phyloP scores from a whole-genome alignment of 306 rosid genomes.

The Castanopsis chinensis region DNA sequence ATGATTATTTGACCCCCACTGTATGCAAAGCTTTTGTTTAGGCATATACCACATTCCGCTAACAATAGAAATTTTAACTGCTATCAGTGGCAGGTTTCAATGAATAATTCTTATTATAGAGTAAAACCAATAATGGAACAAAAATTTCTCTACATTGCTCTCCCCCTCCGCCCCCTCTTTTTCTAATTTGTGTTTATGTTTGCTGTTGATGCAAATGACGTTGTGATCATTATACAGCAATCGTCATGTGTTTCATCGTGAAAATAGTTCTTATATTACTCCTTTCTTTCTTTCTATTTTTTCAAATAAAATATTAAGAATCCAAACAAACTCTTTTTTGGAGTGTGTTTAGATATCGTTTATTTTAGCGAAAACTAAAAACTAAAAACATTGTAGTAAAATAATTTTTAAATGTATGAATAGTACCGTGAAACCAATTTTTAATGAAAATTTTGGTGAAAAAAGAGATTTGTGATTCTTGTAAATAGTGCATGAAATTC shows the following conservation, averaged over 20 bases:
- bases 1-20: not conserved
- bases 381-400: too few relatives aligned
- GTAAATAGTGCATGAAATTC: too few relatives aligned
- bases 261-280: not conserved
- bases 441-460: too few relatives aligned
- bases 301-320: not conserved
- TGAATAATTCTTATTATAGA: not conserved
- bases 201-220: not conserved
- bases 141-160: not conserved
- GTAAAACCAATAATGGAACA: not conserved
- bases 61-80: too few relatives aligned
- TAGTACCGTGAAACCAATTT: too few relatives aligned
- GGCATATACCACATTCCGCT: not conserved
- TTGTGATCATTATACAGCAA: not conserved
- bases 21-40: not conserved
- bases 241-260: not conserved
- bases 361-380: too few relatives aligned
- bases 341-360: too few relatives aligned
- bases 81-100: not conserved
- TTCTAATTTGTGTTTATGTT: not conserved
- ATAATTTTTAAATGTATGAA: too few relatives aligned
- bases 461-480: too few relatives aligned
- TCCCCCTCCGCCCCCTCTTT: not conserved
- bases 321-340: not conserved
- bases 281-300: not conserved